These are phyloP conservation scores for Lablab purpureus DNA, from an alignment of 306 rosid genomes.

Conservation along the genomic window DNA sequence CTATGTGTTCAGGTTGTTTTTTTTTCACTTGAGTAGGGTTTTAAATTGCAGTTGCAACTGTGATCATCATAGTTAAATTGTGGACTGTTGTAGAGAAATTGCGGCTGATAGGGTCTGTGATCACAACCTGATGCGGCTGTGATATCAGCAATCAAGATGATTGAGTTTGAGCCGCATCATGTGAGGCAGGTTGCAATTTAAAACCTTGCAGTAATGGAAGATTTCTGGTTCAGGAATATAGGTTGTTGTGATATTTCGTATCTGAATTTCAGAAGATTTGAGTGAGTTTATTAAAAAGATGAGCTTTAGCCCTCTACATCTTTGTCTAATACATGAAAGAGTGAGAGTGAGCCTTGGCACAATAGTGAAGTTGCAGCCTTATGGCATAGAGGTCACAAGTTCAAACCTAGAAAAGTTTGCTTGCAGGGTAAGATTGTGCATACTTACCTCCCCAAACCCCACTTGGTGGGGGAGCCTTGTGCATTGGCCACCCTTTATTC, in stretches of 20 bases:
- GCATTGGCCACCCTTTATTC: not conserved
- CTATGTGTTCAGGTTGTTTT: not conserved
- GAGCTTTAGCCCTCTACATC: not conserved
- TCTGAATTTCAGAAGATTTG: not conserved
- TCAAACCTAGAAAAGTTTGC: slow-evolving; percentile 4
- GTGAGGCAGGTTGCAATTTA: not conserved
- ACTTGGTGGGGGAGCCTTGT: not conserved
- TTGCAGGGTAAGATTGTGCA: not conserved
- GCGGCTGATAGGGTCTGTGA: not conserved
- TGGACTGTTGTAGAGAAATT: not conserved
- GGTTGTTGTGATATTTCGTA: not conserved
- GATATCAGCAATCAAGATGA: not conserved
- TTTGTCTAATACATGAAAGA: not conserved
- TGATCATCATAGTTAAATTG: not conserved
- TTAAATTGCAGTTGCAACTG: not conserved
- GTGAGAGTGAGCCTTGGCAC: not conserved
- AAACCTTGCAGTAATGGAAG: not conserved
- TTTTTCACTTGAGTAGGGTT: not conserved
- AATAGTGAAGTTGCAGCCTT: not conserved
- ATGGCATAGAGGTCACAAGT: not conserved
- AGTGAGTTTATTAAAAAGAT: slow-evolving; percentile 8
- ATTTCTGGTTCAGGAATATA: not conserved
- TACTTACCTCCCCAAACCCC: not conserved
- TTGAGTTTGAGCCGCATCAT: not conserved
- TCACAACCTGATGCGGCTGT: not conserved